Evolutionary conservation across 768 basidiomycete species (phyloP).

Genomic region (Pleurotus ostreatus): DNA sequence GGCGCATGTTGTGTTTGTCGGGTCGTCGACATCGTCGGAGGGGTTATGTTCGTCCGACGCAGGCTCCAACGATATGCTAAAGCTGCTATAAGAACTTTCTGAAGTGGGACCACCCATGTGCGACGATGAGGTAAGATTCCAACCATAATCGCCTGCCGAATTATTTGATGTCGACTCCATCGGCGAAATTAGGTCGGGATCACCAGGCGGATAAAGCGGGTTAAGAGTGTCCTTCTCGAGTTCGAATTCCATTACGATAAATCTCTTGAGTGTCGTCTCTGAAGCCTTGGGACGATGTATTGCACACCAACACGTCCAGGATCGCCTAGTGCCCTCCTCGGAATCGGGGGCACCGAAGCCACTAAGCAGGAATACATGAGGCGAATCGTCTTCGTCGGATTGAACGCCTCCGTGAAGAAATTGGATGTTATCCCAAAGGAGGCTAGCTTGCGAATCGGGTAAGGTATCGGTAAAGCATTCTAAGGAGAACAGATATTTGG

Average conservation of each 20-base stretch:
- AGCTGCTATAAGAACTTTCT: background rate
- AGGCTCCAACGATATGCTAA: background rate
- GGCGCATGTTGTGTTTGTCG: constrained; percentile 22
- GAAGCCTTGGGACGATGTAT: constrained; percentile 47
- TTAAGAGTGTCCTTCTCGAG: constrained; percentile 67
- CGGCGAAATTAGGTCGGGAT: background rate
- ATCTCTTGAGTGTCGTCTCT: constrained; percentile 13
- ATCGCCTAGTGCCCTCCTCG: constrained; percentile 21
- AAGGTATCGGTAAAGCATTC: constrained; percentile 72
- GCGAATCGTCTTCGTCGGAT: constrained; percentile 40
- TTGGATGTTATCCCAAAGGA: constrained; percentile 72
- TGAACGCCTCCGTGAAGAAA: constrained; percentile 49
- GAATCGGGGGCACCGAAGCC: constrained; percentile 62
- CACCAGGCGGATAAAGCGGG: constrained; percentile 54
- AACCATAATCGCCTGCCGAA: background rate
- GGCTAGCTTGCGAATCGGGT: constrained; percentile 57
- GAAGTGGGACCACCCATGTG: background rate
- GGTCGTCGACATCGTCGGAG: constrained; percentile 31
- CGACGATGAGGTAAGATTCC: background rate
- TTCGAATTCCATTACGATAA: constrained; percentile 79
- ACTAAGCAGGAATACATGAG: constrained; percentile 65
- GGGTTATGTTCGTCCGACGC: background rate
- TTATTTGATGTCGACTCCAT: background rate
- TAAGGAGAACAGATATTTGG: constrained; percentile 64
- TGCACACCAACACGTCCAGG: constrained; percentile 71